phyloP scores from a whole-genome alignment of 1,139 yeast species.

The Meyerozyma guilliermondii region DNA sequence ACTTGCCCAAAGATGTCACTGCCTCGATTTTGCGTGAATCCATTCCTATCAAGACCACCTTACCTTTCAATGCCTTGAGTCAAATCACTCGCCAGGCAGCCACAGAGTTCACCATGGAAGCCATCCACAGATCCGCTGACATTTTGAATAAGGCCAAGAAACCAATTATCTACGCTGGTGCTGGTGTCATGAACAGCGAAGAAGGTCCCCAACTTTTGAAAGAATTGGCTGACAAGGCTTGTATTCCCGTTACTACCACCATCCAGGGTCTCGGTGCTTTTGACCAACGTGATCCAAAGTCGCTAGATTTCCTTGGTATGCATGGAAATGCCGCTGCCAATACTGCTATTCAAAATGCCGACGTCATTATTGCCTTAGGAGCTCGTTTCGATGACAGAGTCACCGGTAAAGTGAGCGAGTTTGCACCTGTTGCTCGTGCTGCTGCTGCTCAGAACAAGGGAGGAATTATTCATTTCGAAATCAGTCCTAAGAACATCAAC shows the following conservation, averaged over 20 bases:
- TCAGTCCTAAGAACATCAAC: slow-evolving; percentile 92
- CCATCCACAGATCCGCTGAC: slow-evolving; percentile 71
- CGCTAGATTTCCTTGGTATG: slow-evolving; percentile 97
- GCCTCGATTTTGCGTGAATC: slow-evolving; percentile 83
- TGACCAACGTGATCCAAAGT: slow-evolving; percentile 86
- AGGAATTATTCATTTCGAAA: slow-evolving; percentile 95
- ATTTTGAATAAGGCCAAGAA: slow-evolving; percentile 77
- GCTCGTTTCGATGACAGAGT: slow-evolving; percentile 99
- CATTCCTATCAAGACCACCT: slow-evolving; percentile 78
- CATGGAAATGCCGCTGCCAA: slow-evolving; percentile 97
- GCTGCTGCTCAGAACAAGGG: slow-evolving; percentile 90
- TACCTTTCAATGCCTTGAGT: slow-evolving; percentile 76
- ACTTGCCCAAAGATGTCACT: slow-evolving; percentile 95
- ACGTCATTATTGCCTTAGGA: slow-evolving; percentile 88
- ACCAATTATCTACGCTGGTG: slow-evolving; percentile 89
- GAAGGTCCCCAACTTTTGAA: slow-evolving; percentile 78
- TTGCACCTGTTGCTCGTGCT: slow-evolving; percentile 88
- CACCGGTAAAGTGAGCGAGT: slow-evolving; percentile 77
- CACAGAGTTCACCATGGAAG: slow-evolving; percentile 70
- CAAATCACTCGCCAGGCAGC: slow-evolving; percentile 69
- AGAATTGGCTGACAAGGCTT: slow-evolving; percentile 85
- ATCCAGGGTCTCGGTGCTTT: slow-evolving; percentile 91
- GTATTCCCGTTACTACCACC: slow-evolving; percentile 94
- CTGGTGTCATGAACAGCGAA: slow-evolving; percentile 75
- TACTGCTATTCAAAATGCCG: slow-evolving; percentile 89